Conservation (phyloP, 169 alveolate genomes). For the Plasmodium gallinaceum region DNA sequence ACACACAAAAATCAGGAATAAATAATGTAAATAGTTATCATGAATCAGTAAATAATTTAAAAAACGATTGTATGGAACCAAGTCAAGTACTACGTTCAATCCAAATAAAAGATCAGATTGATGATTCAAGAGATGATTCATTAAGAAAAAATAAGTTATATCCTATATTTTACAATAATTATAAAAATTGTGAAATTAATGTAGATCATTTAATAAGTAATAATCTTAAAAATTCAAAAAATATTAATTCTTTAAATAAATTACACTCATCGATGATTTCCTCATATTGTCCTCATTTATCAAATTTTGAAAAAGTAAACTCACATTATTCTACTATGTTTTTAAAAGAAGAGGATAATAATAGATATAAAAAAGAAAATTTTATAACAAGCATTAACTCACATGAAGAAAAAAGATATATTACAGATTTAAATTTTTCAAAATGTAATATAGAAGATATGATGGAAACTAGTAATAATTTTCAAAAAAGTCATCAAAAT, state of each 20-base stretch:
- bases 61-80: neutral
- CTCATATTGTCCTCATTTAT: neutral
- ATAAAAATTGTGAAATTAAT: neutral
- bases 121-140: neutral
- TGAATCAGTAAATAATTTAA: neutral
- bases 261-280: neutral
- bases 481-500: constrained; percentile 2
- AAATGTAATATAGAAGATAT: neutral
- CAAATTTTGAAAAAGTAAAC: constrained; percentile 8
- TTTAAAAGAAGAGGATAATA: neutral
- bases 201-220: neutral
- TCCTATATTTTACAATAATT: neutral
- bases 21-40: neutral
- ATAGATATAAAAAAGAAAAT: neutral
- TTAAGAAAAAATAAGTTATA: neutral
- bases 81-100: neutral
- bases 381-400: neutral
- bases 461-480: constrained; percentile 1
- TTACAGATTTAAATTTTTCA: neutral
- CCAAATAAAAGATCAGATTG: neutral
- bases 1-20: neutral
- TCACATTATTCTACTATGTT: neutral
- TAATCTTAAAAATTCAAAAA: neutral
- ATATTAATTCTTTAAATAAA: neutral
- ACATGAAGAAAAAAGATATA: neutral